Evolutionary conservation across 257 asterid genomes (phyloP).

Genomic region (Solanum peruvianum): DNA sequence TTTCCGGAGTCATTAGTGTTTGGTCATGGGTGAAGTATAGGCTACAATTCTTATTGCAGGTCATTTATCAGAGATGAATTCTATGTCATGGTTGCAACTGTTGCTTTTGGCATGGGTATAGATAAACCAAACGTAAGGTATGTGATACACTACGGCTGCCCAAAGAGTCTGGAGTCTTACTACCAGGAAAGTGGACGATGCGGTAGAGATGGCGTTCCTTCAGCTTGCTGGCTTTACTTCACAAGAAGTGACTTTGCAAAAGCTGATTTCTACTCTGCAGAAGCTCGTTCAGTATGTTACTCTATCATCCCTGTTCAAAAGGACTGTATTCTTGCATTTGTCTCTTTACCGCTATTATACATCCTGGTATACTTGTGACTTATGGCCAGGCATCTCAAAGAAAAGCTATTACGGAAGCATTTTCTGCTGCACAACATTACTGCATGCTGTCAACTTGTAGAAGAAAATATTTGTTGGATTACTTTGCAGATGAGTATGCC

Average conservation of each 20-base stretch:
- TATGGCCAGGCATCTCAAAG: constrained; percentile 62
- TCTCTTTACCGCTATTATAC: background rate
- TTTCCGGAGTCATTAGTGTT: background rate
- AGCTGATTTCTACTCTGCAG: constrained; percentile 77
- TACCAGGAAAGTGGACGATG: constrained; percentile 99
- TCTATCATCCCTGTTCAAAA: constrained; percentile 1
- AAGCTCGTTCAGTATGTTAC: constrained; percentile 58
- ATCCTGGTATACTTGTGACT: background rate
- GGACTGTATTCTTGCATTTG: background rate
- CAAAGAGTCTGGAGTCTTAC: constrained; percentile 95
- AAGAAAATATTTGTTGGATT: constrained; percentile 75
- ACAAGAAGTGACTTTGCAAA: constrained; percentile 71
- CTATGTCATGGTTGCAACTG: constrained; percentile 89
- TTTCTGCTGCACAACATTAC: constrained; percentile 62
- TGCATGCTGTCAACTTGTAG: constrained; percentile 82
- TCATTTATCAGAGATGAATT: constrained; percentile 88
- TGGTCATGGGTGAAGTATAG: background rate
- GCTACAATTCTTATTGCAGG: constrained; percentile 25
- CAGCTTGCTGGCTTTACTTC: constrained; percentile 78
- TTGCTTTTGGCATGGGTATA: constrained; percentile 98
- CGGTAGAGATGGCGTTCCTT: constrained; percentile 90
- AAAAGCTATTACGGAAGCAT: constrained; percentile 71
- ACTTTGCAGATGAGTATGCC: constrained; percentile 59
- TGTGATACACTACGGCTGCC: constrained; percentile 93
- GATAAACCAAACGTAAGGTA: constrained; percentile 89